Evolutionary conservation across 495 filamentous ascomycete genomes (phyloP).

Genomic region (Penicillium atrosanguineum): DNA sequence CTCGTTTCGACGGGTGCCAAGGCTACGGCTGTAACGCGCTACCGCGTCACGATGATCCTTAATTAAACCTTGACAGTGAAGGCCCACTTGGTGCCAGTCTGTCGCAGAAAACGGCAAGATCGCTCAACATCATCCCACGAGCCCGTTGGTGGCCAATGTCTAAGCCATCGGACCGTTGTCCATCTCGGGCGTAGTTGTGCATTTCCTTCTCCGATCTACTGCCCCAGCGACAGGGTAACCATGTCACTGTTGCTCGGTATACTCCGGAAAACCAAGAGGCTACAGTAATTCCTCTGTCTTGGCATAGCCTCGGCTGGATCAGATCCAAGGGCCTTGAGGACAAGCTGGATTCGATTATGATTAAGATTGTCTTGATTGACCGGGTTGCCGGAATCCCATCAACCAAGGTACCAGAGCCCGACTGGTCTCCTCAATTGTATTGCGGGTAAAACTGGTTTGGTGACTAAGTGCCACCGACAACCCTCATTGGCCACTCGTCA

Average conservation of each 20-base stretch:
- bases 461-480: conserved; percentile 8
- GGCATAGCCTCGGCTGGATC: not conserved
- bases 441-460: conserved; percentile 5
- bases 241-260: conserved; percentile 5
- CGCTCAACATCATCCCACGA: conserved; percentile 3
- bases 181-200: conserved; percentile 17
- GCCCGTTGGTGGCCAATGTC: not conserved
- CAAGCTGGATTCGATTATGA: conserved; percentile 6
- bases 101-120: conserved; percentile 12
- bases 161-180: conserved; percentile 4
- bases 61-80: conserved; percentile 41
- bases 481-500: conserved; percentile 15
- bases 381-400: conserved; percentile 3
- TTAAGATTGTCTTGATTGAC: conserved; percentile 21
- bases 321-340: not conserved
- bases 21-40: conserved; percentile 32
- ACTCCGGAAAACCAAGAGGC: not conserved
- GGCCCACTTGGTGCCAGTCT: conserved; percentile 29
- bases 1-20: conserved; percentile 29
- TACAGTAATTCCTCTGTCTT: not conserved
- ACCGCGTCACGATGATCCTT: conserved; percentile 41
- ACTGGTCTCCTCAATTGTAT: not conserved
- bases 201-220: too few relatives aligned
- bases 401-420: conserved; percentile 18
- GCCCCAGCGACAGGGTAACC: not conserved